Base-by-base conservation (phyloP, 2,329 filamentous ascomycete genomes). In the Monosporascus cannonballus region DNA sequence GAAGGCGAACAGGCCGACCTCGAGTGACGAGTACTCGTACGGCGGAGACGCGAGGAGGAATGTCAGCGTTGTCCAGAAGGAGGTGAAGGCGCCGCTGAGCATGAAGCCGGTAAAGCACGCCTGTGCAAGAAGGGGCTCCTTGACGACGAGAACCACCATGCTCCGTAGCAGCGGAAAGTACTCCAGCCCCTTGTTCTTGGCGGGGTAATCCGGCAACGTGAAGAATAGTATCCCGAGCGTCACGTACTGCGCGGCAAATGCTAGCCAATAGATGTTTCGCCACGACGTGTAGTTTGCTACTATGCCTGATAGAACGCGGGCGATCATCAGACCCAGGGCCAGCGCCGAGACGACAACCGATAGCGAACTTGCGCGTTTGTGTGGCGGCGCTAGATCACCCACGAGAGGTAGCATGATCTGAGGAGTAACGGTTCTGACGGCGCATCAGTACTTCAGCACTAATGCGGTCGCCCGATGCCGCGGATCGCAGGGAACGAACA, bases 1-100 rank as follows among this genome's bases (percentile, higher is more conserved):
- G 3, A 95, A 73, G 0, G 87, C 87, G 66, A 94, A 94, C 4
- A 94, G 75, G 0, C 89, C 89, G 48, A 94, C 91, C 4, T 78
- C 75, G 0, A 90, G 67, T 0, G 86, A 82, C 0, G 76, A 71
- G 65, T 87, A 92, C 51, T 77, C 68, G 64, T 90, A 95, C 0
- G 89, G 88, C 2, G 78, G 70, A 0, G 79, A 84, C 0, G 87
- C 81, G 18, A 95, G 79, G 5, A 94, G 76, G 64, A 95, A 95
- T 0, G 88, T 93, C 38, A 94, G 69, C 0, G 89, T 93, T 0
- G 85, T 89, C 85, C 85, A 89, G 72, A 84, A 69, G 3, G 62
- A 67, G 2, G 85, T 88, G 65, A 88, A 88, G 1, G 79, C 81
- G 0, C 78, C 76, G 6, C 77, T 76, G 5, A 69, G 45, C 9